phyloP scores from a whole-genome alignment of 306 rosid genomes.

The Rosa lucieae region DNA sequence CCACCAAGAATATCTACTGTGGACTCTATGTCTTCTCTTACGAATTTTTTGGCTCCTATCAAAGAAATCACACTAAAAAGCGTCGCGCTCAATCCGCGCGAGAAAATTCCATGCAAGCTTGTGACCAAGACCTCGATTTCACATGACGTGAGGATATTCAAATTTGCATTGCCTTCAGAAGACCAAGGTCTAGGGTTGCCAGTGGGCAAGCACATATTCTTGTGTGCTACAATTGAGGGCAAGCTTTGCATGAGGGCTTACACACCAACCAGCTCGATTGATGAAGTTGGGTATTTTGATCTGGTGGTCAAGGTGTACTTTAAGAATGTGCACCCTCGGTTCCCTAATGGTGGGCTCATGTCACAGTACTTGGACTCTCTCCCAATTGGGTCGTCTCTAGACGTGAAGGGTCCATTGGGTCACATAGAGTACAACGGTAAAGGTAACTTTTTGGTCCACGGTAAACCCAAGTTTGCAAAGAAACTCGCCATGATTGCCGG shows the following conservation, averaged over 20 bases:
- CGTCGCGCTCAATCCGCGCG: conserved; percentile 57
- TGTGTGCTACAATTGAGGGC: conserved; percentile 52
- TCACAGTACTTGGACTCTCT: conserved; percentile 64
- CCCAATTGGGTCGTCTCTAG: conserved; percentile 40
- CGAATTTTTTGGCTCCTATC: conserved; percentile 45
- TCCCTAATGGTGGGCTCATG: conserved; percentile 77
- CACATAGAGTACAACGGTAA: conserved; percentile 72
- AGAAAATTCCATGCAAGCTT: conserved; percentile 67
- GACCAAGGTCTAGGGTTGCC: conserved; percentile 69
- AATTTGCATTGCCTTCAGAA: conserved; percentile 58
- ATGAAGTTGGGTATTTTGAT: conserved; percentile 68
- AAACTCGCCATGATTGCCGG: conserved; percentile 75
- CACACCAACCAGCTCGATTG: conserved; percentile 61
- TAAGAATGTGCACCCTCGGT: conserved; percentile 62
- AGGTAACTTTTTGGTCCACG: conserved; percentile 58
- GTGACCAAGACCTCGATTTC: conserved; percentile 49
- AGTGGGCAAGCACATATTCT: conserved; percentile 71
- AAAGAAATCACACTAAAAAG: conserved; percentile 27
- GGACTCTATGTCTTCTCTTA: conserved; percentile 18
- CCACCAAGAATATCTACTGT: neutral
- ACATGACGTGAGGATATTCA: conserved; percentile 61
- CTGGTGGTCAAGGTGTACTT: conserved; percentile 71
- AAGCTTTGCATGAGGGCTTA: conserved; percentile 92
- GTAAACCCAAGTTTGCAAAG: conserved; percentile 52
- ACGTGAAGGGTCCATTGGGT: conserved; percentile 86